phyloP scores from a whole-genome alignment of 345 rosid species.

The Populus tremula region DNA sequence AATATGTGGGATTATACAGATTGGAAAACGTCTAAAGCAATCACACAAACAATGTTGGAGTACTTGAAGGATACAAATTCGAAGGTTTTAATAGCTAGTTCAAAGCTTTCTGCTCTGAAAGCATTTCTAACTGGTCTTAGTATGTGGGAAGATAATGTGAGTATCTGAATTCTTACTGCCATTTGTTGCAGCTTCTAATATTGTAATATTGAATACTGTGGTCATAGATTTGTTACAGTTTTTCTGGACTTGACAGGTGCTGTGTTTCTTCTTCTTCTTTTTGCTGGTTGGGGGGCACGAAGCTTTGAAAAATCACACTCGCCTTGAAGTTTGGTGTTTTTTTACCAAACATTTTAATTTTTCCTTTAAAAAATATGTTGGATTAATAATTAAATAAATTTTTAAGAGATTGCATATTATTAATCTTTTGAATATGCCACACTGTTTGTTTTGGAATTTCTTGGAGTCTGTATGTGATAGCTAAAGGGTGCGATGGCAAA shows the following conservation, averaged over 20 bases:
- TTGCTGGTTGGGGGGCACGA: background rate
- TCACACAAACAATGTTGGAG: slow-evolving; percentile 57
- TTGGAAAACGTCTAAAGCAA: slow-evolving; percentile 66
- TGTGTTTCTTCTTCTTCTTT: background rate
- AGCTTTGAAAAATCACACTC: background rate
- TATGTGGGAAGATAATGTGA: slow-evolving; percentile 59
- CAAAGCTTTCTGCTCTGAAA: slow-evolving; percentile 59
- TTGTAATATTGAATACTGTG: slow-evolving; percentile 3
- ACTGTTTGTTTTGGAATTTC: background rate
- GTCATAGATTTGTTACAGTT: background rate
- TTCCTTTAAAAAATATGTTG: background rate
- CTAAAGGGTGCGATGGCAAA: background rate
- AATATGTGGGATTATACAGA: slow-evolving; percentile 74
- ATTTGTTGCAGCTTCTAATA: slow-evolving; percentile 2
- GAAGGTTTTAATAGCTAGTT: slow-evolving; percentile 57
- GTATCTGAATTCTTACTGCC: slow-evolving; percentile 32
- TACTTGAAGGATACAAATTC: slow-evolving; percentile 65
- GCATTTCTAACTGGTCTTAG: slow-evolving; percentile 59
- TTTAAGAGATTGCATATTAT: background rate
- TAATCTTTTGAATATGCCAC: background rate
- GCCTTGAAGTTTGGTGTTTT: background rate
- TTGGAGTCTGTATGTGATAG: background rate
- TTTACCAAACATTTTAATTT: background rate
- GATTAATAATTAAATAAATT: no score
- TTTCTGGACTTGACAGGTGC: background rate